Conservation (phyloP, 768 basidiomycete genomes). For the Boletus rubroflammeus region DNA sequence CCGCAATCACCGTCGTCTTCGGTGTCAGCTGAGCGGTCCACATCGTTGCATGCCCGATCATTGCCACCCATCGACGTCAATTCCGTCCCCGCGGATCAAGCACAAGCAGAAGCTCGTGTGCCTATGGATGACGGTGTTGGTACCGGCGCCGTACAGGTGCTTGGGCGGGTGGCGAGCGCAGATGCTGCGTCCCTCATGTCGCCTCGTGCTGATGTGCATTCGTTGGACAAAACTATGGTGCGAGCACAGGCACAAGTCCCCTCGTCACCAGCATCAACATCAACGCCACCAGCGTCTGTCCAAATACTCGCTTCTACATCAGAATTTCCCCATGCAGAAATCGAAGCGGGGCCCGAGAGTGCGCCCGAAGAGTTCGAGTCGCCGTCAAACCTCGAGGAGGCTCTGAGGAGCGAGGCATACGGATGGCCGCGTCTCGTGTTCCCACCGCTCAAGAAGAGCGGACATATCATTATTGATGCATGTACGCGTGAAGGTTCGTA, state of each 20-base stretch:
- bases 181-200: slow-evolving; percentile 17
- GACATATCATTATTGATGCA: slow-evolving; percentile 88
- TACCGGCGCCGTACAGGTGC: slow-evolving; percentile 11
- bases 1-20: slow-evolving; percentile 28
- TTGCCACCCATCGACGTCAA: slow-evolving; percentile 16
- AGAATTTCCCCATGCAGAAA: not conserved
- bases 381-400: slow-evolving; percentile 42
- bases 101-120: slow-evolving; percentile 10
- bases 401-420: slow-evolving; percentile 72
- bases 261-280: slow-evolving; percentile 5
- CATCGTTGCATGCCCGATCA: slow-evolving; percentile 13
- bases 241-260: slow-evolving; percentile 11
- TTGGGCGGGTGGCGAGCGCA: slow-evolving; percentile 16
- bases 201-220: slow-evolving; percentile 25
- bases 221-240: slow-evolving; percentile 10
- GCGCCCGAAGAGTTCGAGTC: slow-evolving; percentile 12
- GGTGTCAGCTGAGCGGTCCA: slow-evolving; percentile 8
- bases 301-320: slow-evolving; percentile 7
- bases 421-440: slow-evolving; percentile 89
- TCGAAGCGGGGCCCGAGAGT: slow-evolving; percentile 1
- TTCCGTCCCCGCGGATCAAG: slow-evolving; percentile 23
- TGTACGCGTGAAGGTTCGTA: slow-evolving; percentile 76
- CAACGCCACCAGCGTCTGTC: slow-evolving; percentile 15
- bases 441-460: slow-evolving; percentile 87
- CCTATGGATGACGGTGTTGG: slow-evolving; percentile 19